These are phyloP conservation scores for Solanum chmielewskii DNA, from an alignment of 257 asterid species.

Conservation along the genomic window DNA sequence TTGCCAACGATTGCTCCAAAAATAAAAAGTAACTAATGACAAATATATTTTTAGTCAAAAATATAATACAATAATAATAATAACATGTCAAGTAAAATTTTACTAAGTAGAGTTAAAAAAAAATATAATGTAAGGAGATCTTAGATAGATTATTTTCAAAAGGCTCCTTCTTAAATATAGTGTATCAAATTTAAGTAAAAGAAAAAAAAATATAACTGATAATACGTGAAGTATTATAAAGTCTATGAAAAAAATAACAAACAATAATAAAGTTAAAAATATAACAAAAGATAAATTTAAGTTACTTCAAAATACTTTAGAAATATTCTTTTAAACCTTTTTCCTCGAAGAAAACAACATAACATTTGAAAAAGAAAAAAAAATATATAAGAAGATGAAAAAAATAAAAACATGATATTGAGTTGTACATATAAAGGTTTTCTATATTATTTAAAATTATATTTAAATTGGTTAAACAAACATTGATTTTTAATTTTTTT, in stretches of 20 bases:
- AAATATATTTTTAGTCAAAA: too few species aligned
- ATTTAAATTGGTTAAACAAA: too few species aligned
- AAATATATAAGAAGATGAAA: background rate
- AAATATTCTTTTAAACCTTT: background rate
- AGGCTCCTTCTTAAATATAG: too few species aligned
- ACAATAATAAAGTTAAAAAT: background rate
- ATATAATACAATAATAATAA: too few species aligned
- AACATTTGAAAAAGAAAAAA: background rate
- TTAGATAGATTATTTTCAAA: background rate
- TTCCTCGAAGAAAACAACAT: background rate
- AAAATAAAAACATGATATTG: background rate
- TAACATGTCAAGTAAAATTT: too few species aligned
- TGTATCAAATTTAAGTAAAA: background rate
- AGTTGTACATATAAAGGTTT: background rate
- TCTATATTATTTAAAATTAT: too few species aligned
- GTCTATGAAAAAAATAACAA: too few species aligned
- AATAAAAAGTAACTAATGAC: background rate
- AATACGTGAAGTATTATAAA: too few species aligned
- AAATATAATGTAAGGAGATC: rapidly evolving
- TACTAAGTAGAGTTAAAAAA: too few species aligned
- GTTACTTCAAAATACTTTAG: background rate
- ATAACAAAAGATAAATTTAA: background rate
- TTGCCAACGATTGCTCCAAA: background rate
- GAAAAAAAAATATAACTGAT: too few species aligned
- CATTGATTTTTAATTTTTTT: background rate